Conservation (phyloP, 2,329 filamentous ascomycete species). For the Xylaria hypoxylon region DNA sequence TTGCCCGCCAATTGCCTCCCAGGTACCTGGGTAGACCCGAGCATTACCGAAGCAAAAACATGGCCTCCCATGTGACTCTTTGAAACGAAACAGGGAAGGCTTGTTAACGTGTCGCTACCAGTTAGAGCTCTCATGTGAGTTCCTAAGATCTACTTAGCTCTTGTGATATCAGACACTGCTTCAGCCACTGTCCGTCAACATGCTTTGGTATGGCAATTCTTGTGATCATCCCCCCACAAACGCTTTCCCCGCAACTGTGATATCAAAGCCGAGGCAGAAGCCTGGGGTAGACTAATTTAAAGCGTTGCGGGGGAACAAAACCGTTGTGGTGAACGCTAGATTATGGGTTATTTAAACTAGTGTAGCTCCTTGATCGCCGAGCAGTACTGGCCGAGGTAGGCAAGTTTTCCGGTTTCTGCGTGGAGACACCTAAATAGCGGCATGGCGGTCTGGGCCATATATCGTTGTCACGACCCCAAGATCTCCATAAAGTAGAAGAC, state of each 20-base stretch:
- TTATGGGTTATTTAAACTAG: neutral
- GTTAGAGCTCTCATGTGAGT: neutral
- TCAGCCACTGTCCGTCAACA: neutral
- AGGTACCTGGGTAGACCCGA: constrained; percentile 13
- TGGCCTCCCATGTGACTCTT: neutral
- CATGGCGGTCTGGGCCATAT: constrained; percentile 4
- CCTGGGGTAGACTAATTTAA: constrained; percentile 23
- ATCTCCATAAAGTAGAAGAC: neutral
- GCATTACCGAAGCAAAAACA: neutral
- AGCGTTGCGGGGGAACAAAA: constrained; percentile 26
- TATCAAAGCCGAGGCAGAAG: neutral
- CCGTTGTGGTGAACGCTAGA: neutral
- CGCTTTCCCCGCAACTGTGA: constrained; percentile 20
- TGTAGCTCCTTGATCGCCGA: no score
- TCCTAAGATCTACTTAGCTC: neutral
- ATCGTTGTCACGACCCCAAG: neutral
- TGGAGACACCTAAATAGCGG: neutral
- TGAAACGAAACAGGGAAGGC: neutral
- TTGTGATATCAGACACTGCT: neutral
- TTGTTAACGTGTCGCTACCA: neutral
- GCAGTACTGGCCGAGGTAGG: neutral
- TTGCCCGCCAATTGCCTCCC: neutral
- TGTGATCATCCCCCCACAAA: constrained; percentile 2
- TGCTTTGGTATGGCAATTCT: constrained; percentile 1
- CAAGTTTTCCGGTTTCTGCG: neutral